These are phyloP conservation scores for Gossypium longicalyx DNA, from an alignment of 345 rosid genomes.

Conservation along the genomic window DNA sequence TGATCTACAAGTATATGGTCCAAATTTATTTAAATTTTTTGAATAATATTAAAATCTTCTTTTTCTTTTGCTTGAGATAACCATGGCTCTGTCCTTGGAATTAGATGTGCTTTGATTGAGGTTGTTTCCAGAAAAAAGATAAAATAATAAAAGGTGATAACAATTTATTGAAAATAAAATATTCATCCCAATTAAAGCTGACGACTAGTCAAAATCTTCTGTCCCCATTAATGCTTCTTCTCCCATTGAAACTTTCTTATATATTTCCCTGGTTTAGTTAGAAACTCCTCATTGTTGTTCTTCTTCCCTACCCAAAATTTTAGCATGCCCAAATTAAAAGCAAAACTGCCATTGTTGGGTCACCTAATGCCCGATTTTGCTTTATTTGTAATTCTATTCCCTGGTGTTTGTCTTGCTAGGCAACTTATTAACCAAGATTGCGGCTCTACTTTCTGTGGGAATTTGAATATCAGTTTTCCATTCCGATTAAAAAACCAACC, in stretches of 20 bases:
- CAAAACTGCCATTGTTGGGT: not conserved
- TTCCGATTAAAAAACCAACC: constrained; percentile 6
- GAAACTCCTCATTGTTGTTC: not conserved
- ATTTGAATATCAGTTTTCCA: constrained; percentile 1
- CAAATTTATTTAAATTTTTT: too few relatives aligned
- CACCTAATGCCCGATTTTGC: not conserved
- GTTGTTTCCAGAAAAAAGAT: too few relatives aligned
- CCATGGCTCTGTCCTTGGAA: too few relatives aligned
- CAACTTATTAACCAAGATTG: not conserved
- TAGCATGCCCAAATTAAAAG: not conserved
- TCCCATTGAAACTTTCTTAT: not conserved
- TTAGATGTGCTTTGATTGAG: too few relatives aligned
- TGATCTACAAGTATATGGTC: too few relatives aligned
- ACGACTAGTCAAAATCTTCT: not conserved
- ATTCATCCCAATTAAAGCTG: too few relatives aligned
- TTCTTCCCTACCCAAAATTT: not conserved
- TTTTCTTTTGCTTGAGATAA: too few relatives aligned
- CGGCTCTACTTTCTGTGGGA: not conserved
- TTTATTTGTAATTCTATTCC: not conserved
- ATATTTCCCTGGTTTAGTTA: not conserved
- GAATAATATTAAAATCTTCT: too few relatives aligned
- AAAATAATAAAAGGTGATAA: too few relatives aligned
- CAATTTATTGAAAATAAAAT: too few relatives aligned
- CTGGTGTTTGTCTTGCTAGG: not conserved
- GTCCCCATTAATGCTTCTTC: too few relatives aligned